phyloP scores from a whole-genome alignment of 2,329 filamentous ascomycete genomes.

The Alternaria sp. region DNA sequence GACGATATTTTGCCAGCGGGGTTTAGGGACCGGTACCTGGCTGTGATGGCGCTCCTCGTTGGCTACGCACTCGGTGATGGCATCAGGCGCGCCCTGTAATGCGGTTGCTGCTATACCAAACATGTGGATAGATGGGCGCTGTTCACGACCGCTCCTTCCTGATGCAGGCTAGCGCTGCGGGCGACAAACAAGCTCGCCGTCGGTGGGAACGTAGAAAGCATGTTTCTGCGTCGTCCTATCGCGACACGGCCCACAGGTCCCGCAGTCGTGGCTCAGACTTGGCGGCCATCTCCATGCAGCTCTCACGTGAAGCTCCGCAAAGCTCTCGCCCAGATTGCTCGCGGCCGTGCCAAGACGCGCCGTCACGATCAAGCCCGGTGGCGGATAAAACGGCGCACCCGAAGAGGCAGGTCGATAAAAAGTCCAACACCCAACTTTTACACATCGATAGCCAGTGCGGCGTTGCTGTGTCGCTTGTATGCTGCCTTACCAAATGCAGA shows the following conservation, averaged over 20 bases:
- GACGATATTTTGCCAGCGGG: slow-evolving; percentile 16
- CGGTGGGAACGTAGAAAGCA: slow-evolving; percentile 30
- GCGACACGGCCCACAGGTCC: slow-evolving; percentile 21
- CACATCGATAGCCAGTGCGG: slow-evolving; percentile 1
- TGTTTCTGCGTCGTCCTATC: slow-evolving; percentile 27
- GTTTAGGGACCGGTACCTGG: slow-evolving; percentile 19
- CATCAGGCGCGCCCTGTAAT: slow-evolving; percentile 19
- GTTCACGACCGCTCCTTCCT: slow-evolving; percentile 30
- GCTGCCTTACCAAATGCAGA: background rate
- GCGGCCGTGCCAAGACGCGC: slow-evolving; percentile 11
- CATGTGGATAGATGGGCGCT: slow-evolving; percentile 10
- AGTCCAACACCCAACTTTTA: slow-evolving; percentile 3
- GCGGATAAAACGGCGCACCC: slow-evolving; percentile 18
- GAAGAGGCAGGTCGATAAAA: slow-evolving; percentile 22
- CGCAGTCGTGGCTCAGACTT: slow-evolving; percentile 20
- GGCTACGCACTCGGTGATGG: slow-evolving; percentile 19
- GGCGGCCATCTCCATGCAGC: slow-evolving; percentile 17
- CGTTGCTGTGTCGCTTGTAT: background rate
- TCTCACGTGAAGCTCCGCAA: slow-evolving; percentile 7
- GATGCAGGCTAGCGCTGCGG: slow-evolving; percentile 19
- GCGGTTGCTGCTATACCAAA: slow-evolving; percentile 16
- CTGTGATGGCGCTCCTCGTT: slow-evolving; percentile 6
- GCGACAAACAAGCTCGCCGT: slow-evolving; percentile 33
- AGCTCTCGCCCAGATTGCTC: slow-evolving; percentile 18
- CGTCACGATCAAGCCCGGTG: background rate